A percentile compares a stretch with the other conserved stretches of the same genome.
phyloP scores from a whole-genome alignment of 192 early-diverging fungal genomes.

The Coemansia sp. region DNA sequence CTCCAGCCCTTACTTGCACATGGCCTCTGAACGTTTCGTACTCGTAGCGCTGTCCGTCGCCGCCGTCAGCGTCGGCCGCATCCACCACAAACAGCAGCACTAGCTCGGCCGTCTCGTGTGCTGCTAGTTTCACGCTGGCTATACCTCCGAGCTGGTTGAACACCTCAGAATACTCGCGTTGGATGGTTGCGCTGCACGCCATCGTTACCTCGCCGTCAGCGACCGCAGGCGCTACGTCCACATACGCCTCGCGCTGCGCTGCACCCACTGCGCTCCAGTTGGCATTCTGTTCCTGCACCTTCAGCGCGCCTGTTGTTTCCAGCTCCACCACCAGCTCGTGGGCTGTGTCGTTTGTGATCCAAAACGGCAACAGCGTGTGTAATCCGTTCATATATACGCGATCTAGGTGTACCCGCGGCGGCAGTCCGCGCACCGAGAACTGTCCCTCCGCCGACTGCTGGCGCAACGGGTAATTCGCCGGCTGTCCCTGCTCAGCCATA shows the following conservation, averaged over 20 bases:
- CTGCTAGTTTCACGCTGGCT: constrained; percentile 60
- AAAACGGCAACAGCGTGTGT: constrained; percentile 43
- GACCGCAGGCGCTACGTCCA: constrained; percentile 2
- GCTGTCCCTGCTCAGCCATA: constrained; percentile 2
- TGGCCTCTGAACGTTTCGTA: neutral
- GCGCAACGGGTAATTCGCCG: constrained; percentile 20
- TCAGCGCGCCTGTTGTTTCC: constrained; percentile 4
- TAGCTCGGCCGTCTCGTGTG: constrained; percentile 64
- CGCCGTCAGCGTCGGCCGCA: constrained; percentile 1
- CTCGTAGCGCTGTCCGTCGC: constrained; percentile 6
- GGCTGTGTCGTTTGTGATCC: constrained; percentile 25
- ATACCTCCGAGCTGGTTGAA: constrained; percentile 91
- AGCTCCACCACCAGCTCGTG: constrained; percentile 10
- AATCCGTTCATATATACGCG: constrained; percentile 44
- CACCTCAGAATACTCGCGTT: constrained; percentile 74
- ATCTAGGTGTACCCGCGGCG: constrained; percentile 23
- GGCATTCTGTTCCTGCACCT: constrained; percentile 39
- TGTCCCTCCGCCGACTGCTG: constrained; percentile 12
- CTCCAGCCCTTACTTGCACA: neutral
- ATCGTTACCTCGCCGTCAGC: constrained; percentile 10
- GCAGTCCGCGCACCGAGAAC: constrained; percentile 40
- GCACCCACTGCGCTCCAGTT: constrained; percentile 35
- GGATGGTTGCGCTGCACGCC: constrained; percentile 25
- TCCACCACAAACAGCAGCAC: constrained; percentile 70
- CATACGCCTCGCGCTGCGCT: constrained; percentile 23